These are phyloP conservation scores for Entrophospora sp. DNA, from an alignment of 192 early-diverging fungal species.

Conservation along the genomic window DNA sequence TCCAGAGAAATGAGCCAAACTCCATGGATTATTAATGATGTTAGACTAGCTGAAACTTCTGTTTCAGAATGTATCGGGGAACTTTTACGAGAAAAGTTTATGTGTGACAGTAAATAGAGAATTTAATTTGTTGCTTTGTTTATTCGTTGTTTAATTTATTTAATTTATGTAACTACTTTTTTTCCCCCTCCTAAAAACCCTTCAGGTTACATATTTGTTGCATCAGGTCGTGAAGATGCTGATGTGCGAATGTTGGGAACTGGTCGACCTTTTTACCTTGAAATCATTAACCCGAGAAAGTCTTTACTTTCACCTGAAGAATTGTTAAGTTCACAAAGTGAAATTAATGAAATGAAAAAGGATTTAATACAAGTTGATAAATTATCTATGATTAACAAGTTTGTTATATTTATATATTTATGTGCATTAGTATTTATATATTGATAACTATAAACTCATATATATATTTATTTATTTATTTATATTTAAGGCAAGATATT, in stretches of 20 bases:
- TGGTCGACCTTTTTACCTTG: constrained; percentile 88
- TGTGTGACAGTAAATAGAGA: constrained; percentile 39
- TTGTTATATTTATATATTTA: too few relatives aligned
- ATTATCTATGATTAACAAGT: constrained; percentile 38
- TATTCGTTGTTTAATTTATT: too few relatives aligned
- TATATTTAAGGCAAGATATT: constrained; percentile 35
- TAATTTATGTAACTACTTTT: too few relatives aligned
- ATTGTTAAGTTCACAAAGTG: constrained; percentile 37
- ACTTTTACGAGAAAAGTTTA: constrained; percentile 45
- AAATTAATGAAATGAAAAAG: constrained; percentile 33
- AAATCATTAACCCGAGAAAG: constrained; percentile 70
- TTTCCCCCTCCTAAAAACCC: too few relatives aligned
- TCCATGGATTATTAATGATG: constrained; percentile 67
- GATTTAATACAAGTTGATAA: constrained; percentile 45
- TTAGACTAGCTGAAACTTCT: constrained; percentile 59
- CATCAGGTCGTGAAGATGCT: constrained; percentile 85
- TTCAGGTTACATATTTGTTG: constrained; percentile 64
- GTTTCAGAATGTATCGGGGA: constrained; percentile 73
- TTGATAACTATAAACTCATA: too few relatives aligned
- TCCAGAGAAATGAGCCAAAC: constrained; percentile 76
- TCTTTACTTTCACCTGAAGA: constrained; percentile 28
- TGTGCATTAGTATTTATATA: too few relatives aligned
- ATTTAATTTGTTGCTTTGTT: too few relatives aligned
- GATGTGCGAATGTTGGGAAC: constrained; percentile 91
- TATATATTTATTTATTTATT: not conserved